Evolutionary conservation across 257 asterid species (phyloP), one percentile per base, ranked within the genome.

Genomic region (Solanum paucissectum): DNA sequence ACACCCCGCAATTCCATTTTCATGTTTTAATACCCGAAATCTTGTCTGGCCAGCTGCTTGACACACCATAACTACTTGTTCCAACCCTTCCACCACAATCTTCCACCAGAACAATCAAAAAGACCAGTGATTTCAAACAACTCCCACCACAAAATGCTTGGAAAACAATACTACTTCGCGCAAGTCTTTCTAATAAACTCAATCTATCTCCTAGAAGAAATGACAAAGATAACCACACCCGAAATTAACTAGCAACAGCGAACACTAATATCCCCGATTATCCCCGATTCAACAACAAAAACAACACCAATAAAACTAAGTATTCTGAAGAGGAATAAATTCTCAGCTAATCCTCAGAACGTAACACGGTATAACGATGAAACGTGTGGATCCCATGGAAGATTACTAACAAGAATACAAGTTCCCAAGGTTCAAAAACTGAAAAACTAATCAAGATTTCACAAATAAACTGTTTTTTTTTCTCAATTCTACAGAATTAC

Each of bases 41-140:
- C 92, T 94, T 93, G 99, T 97, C 92, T 97, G 96, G 87, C 98
- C 89, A 71, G 99, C 99, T 92, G 98, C 98, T 95, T 97, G 99
- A 94, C 98, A 87, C 90, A 97, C 99, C 99, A 97, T 97, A 94
- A 96, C 98, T 96, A 94, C 98, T 91, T 84, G 52, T 85, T 88
- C 95, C 96, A 82, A 82, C 38, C 86, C 86, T 52, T 49, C 12
- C 69, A 90, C 69, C 21, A 90, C 79, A 87, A 82, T 86, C 86
- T 49, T 86, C 87, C 77, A 58, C 49, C 74, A 85, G 85, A 86
- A 42, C 64, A 74, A 40, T 76, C 23, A 37, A 83, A 79, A 46
- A 46, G 25, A 87, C 83, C 34, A 69, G 34, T 81, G 40, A 86
- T 32, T 86, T 86, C 81, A 87, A 86, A 86, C 9, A 82, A 34